These are phyloP conservation scores for Umbelopsis sp. DNA, from an alignment of 192 early-diverging fungal genomes.

Conservation along the genomic window DNA sequence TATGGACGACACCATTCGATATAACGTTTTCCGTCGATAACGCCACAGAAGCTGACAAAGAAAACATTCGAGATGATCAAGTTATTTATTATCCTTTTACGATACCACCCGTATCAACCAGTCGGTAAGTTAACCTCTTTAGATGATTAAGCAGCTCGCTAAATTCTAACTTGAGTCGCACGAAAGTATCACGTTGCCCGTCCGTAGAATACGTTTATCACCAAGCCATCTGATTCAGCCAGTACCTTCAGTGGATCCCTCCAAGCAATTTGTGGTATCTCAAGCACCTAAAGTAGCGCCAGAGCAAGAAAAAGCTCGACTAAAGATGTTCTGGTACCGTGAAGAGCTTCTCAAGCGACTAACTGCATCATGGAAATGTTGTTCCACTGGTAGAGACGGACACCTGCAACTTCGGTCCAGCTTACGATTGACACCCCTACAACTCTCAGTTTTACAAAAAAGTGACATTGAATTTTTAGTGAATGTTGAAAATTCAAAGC, in stretches of 20 bases:
- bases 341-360: slow-evolving; percentile 62
- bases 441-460: slow-evolving; percentile 61
- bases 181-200: slow-evolving; percentile 65
- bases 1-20: slow-evolving; percentile 74
- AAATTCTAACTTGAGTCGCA: neutral
- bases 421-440: slow-evolving; percentile 52
- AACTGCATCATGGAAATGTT: slow-evolving; percentile 51
- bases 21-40: slow-evolving; percentile 73
- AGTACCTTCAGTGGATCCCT: slow-evolving; percentile 68
- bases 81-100: slow-evolving; percentile 14
- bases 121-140: neutral
- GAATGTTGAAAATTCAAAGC: slow-evolving; percentile 14
- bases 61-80: neutral
- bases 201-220: slow-evolving; percentile 61
- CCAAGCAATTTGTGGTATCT: slow-evolving; percentile 81
- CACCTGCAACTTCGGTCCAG: slow-evolving; percentile 54
- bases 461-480: slow-evolving; percentile 66
- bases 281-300: slow-evolving; percentile 49
- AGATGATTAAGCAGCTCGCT: neutral
- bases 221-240: slow-evolving; percentile 46
- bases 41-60: slow-evolving; percentile 34
- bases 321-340: slow-evolving; percentile 75
- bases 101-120: slow-evolving; percentile 40
- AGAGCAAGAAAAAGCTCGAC: slow-evolving; percentile 58
- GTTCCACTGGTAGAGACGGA: slow-evolving; percentile 55